A percentile compares a stretch with the other conserved stretches of the same genome.
These are phyloP conservation scores for Nasturtium officinale DNA, from an alignment of 345 rosid species.

Conservation along the genomic window DNA sequence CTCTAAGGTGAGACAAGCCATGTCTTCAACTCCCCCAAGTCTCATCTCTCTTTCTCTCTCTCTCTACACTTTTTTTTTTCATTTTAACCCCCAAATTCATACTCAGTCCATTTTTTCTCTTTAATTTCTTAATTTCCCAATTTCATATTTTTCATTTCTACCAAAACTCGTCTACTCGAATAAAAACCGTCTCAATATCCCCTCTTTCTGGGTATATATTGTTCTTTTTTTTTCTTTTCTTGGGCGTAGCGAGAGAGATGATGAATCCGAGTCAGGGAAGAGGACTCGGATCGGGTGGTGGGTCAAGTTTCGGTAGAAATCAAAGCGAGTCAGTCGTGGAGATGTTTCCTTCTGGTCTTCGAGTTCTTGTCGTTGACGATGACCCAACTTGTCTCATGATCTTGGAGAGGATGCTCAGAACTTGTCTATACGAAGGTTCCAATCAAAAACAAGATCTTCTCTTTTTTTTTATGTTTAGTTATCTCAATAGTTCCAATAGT, in stretches of 20 bases:
- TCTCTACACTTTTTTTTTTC: conserved; percentile 30
- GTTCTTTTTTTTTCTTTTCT: background rate
- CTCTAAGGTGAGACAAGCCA: conserved; percentile 58
- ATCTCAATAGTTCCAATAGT: conserved; percentile 23
- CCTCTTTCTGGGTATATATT: conserved; percentile 24
- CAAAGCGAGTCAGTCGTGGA: conserved; percentile 48
- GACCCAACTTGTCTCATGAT: conserved; percentile 94
- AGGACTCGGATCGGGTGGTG: conserved; percentile 67
- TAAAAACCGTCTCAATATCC: conserved; percentile 14
- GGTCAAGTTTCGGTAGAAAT: conserved; percentile 57
- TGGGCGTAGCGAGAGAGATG: conserved; percentile 32
- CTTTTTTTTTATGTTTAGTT: background rate
- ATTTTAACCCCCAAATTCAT: conserved; percentile 43
- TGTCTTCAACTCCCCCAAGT: conserved; percentile 50
- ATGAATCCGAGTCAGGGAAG: conserved; percentile 69
- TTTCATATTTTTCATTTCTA: background rate
- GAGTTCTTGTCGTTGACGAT: conserved; percentile 94
- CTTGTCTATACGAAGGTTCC: conserved; percentile 80
- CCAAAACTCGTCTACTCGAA: conserved; percentile 3
- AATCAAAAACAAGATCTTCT: conserved; percentile 20
- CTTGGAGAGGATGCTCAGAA: conserved; percentile 89
- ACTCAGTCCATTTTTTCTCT: conserved; percentile 33
- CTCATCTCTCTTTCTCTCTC: conserved; percentile 43
- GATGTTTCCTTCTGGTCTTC: conserved; percentile 79
- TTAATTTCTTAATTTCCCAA: conserved; percentile 17